Conservation (phyloP, 495 filamentous ascomycete genomes). For the Astrocystis sublimbata region DNA sequence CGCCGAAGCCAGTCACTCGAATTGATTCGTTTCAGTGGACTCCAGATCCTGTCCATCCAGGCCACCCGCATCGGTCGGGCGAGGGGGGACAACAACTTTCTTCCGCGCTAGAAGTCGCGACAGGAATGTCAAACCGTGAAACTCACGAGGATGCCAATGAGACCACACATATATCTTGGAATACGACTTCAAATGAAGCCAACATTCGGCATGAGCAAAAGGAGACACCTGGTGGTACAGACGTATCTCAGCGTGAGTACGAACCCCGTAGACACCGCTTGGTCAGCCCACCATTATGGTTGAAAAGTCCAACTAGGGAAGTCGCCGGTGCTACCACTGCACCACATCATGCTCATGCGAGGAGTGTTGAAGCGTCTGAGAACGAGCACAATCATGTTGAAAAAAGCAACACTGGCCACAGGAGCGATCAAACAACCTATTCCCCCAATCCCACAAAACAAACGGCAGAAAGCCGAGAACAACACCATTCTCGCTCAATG, state of each 20-base stretch:
- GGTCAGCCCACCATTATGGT: conserved; percentile 39
- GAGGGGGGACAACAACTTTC: background rate
- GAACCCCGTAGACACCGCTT: conserved; percentile 26
- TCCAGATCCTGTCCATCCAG: background rate
- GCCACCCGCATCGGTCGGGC: background rate
- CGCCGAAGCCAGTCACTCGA: background rate
- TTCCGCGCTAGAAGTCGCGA: background rate
- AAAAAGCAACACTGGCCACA: background rate
- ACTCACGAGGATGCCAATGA: background rate
- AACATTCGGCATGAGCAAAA: background rate
- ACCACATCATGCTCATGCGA: conserved; percentile 5
- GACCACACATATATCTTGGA: background rate
- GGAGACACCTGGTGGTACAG: background rate
- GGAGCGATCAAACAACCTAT: background rate
- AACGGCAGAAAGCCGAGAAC: background rate
- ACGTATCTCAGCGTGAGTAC: background rate
- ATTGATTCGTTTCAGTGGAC: conserved; percentile 12
- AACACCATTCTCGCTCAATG: background rate
- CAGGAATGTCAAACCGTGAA: background rate
- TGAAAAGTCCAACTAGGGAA: conserved; percentile 32
- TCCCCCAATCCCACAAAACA: background rate
- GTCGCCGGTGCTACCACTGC: conserved; percentile 21
- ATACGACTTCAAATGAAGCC: background rate
- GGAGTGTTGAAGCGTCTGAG: background rate
- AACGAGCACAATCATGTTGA: background rate